Conservation (phyloP, 2,329 filamentous ascomycete species). For the Sclerotinia borealis region DNA sequence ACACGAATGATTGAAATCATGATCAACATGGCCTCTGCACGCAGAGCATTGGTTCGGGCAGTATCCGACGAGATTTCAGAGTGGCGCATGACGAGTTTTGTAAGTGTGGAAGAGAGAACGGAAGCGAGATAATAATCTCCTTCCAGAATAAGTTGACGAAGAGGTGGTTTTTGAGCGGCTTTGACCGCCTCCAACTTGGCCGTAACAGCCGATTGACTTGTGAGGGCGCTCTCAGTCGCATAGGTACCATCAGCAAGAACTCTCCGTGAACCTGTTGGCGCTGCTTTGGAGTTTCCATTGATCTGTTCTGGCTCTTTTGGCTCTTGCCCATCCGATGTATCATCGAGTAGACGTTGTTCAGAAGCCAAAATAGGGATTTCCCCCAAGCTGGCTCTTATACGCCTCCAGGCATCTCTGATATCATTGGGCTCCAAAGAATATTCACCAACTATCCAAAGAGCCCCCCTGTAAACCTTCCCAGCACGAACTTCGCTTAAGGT, state of each 20-base stretch:
- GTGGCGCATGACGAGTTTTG: constrained; percentile 96
- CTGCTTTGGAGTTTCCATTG: constrained; percentile 75
- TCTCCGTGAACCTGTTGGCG: constrained; percentile 79
- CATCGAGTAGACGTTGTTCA: constrained; percentile 85
- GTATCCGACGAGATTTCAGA: constrained; percentile 83
- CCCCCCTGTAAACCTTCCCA: constrained; percentile 94
- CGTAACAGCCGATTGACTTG: constrained; percentile 81
- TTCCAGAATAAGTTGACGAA: constrained; percentile 91
- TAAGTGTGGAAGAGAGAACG: constrained; percentile 90
- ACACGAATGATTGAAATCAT: constrained; percentile 99
- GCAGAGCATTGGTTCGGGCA: constrained; percentile 85
- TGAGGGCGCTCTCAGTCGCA: constrained; percentile 91
- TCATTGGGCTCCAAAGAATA: constrained; percentile 92
- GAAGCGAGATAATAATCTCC: constrained; percentile 95
- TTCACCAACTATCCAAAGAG: constrained; percentile 96
- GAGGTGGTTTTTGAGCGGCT: constrained; percentile 89
- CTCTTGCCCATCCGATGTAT: constrained; percentile 64
- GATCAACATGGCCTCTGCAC: constrained; percentile 97
- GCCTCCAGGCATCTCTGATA: constrained; percentile 94
- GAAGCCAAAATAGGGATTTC: constrained; percentile 96
- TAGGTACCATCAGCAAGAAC: constrained; percentile 96
- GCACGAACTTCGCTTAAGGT: constrained; percentile 90
- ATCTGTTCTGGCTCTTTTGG: constrained; percentile 59
- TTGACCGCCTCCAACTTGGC: constrained; percentile 95
- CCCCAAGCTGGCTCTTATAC: constrained; percentile 85